phyloP scores from a whole-genome alignment of 2,329 filamentous ascomycete species.

The Trichoderma simmonsii region DNA sequence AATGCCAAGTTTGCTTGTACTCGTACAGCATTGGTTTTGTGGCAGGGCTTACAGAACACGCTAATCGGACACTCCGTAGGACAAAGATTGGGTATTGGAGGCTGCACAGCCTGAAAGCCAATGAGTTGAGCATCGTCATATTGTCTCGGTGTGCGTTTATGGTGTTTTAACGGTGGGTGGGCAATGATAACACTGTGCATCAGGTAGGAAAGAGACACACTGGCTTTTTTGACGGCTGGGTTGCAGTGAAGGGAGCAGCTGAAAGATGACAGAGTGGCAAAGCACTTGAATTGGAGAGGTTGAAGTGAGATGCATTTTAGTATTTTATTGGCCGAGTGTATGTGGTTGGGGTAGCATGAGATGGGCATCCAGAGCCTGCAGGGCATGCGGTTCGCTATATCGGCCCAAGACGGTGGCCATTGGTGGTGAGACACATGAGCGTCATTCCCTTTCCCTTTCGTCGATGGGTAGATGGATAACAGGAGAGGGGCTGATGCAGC shows the following conservation, averaged over 20 bases:
- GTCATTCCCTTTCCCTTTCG: not conserved
- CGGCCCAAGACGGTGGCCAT: not conserved
- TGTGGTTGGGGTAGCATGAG: not conserved
- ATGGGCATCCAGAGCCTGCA: not conserved
- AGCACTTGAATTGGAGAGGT: not conserved
- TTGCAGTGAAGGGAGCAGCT: not conserved
- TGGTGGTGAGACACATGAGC: not conserved
- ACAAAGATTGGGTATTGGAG: not conserved
- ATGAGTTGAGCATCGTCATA: not conserved
- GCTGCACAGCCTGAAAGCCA: not conserved
- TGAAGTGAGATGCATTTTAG: not conserved
- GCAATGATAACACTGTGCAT: not conserved
- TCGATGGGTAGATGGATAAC: not conserved
- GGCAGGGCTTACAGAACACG: not conserved
- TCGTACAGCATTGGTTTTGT: not conserved
- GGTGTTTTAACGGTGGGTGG: not conserved
- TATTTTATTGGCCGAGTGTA: not conserved
- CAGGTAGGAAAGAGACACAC: not conserved
- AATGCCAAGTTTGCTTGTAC: not conserved
- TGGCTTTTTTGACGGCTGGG: not conserved
- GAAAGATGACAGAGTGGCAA: slow-evolving; percentile 5
- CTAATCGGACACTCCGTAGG: not conserved
- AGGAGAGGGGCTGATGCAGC: not conserved
- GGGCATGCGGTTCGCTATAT: not conserved
- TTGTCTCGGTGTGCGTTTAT: not conserved